Conservation (phyloP, 2,329 filamentous ascomycete species). For the Paracamarosporium sp. region DNA sequence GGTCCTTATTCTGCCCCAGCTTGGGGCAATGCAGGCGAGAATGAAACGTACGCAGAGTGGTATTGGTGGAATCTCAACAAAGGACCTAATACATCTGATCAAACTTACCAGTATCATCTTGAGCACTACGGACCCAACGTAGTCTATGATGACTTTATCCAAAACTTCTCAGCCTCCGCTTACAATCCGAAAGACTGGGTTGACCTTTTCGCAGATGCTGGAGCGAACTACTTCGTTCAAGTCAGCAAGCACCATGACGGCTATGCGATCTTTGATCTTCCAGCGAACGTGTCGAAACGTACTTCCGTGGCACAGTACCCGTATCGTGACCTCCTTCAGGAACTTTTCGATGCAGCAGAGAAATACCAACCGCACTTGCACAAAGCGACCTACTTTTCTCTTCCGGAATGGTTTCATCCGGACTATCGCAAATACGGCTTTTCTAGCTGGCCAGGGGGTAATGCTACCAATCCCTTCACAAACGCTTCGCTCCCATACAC, state of each 20-base stretch:
- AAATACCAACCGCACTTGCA: slow-evolving; percentile 53
- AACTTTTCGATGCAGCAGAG: slow-evolving; percentile 53
- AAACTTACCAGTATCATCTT: slow-evolving; percentile 59
- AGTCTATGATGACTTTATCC: slow-evolving; percentile 63
- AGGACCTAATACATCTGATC: slow-evolving; percentile 45
- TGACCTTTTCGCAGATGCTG: slow-evolving; percentile 60
- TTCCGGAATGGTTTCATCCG: slow-evolving; percentile 56
- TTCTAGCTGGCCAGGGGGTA: slow-evolving; percentile 49
- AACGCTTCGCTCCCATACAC: slow-evolving; percentile 52
- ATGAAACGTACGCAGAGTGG: slow-evolving; percentile 52
- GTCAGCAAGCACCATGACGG: slow-evolving; percentile 56
- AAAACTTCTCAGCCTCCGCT: slow-evolving; percentile 58
- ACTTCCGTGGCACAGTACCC: slow-evolving; percentile 50
- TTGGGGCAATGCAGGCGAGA: slow-evolving; percentile 56
- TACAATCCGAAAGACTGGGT: slow-evolving; percentile 63
- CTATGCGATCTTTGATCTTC: slow-evolving; percentile 53
- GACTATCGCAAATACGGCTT: slow-evolving; percentile 52
- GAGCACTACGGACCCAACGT: slow-evolving; percentile 59
- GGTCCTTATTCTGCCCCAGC: slow-evolving; percentile 63
- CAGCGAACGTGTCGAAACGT: slow-evolving; percentile 48
- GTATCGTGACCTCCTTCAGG: slow-evolving; percentile 50
- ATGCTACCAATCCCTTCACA: slow-evolving; percentile 54
- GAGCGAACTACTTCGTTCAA: slow-evolving; percentile 57
- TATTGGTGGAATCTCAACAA: slow-evolving; percentile 57
- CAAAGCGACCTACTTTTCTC: slow-evolving; percentile 53